A percentile compares a stretch with the other conserved stretches of the same genome.
These are phyloP conservation scores for Umbelopsis vinacea DNA, from an alignment of 192 early-diverging fungal species.

Conservation along the genomic window DNA sequence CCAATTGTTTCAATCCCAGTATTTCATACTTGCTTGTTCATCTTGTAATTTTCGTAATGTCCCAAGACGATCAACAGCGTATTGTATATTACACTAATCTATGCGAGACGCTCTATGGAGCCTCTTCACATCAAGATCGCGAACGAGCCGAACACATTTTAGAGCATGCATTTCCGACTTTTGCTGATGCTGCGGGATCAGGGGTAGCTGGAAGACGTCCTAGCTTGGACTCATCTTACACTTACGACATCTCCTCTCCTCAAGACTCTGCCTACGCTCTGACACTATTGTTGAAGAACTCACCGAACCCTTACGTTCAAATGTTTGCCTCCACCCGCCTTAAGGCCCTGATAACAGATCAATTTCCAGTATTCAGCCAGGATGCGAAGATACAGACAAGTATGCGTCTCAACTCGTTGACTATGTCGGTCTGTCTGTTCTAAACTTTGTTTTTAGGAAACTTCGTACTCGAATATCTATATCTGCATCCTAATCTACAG, in stretches of 20 bases:
- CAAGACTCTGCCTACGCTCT: constrained; percentile 62
- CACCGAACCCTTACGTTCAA: constrained; percentile 69
- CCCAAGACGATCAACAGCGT: constrained; percentile 31
- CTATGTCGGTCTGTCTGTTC: background rate
- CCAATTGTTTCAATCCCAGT: constrained; percentile 16
- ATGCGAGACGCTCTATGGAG: constrained; percentile 70
- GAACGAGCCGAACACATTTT: constrained; percentile 71
- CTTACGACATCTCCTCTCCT: constrained; percentile 52
- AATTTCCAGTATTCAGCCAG: constrained; percentile 36
- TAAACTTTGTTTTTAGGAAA: constrained; percentile 44
- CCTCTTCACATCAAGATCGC: constrained; percentile 60
- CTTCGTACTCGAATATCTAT: constrained; percentile 64
- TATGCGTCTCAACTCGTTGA: constrained; percentile 27
- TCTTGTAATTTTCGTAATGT: constrained; percentile 25
- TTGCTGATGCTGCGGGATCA: constrained; percentile 59
- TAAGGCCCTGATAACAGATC: constrained; percentile 56
- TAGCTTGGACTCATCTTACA: constrained; percentile 24
- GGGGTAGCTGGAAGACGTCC: constrained; percentile 43
- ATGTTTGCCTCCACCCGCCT: constrained; percentile 66
- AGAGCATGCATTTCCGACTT: constrained; percentile 83
- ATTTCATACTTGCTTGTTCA: background rate
- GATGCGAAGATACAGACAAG: constrained; percentile 37
- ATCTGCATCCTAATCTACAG: constrained; percentile 55
- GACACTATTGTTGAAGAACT: constrained; percentile 61
- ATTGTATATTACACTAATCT: constrained; percentile 35